Evolutionary conservation across 208 protist species (phyloP).

Genomic region (Willaertia magna): DNA sequence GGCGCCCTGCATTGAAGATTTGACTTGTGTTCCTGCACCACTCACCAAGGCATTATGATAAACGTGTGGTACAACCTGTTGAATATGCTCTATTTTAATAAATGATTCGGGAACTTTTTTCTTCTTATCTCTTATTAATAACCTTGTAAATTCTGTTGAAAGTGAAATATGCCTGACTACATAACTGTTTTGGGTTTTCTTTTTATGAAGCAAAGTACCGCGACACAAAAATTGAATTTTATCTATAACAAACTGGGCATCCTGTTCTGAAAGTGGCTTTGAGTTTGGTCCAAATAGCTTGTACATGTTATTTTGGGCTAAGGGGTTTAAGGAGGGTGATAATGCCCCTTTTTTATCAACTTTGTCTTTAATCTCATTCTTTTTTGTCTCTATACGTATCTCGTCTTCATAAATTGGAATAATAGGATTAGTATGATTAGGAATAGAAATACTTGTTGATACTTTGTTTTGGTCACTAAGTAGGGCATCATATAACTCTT

Average conservation of each 20-base stretch:
- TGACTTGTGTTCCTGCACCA: neutral
- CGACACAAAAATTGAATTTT: neutral
- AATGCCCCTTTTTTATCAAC: neutral
- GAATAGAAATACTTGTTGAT: neutral
- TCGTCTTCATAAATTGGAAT: neutral
- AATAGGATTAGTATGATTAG: neutral
- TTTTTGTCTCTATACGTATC: neutral
- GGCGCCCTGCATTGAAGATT: neutral
- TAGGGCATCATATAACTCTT: neutral
- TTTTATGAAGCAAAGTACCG: neutral
- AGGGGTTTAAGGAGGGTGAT: neutral
- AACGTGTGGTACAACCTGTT: neutral
- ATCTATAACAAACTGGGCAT: neutral
- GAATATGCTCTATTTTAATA: constrained; percentile 2
- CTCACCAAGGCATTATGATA: neutral
- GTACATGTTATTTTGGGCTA: neutral
- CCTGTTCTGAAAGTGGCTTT: neutral
- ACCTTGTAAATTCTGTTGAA: neutral
- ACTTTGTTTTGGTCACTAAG: neutral
- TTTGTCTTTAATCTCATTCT: neutral
- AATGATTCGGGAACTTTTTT: constrained; percentile 13
- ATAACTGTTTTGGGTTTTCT: neutral
- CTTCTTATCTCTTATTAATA: constrained; percentile 6
- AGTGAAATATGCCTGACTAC: neutral
- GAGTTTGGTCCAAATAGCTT: neutral